These are phyloP conservation scores for Penicillium parvum DNA, from an alignment of 495 filamentous ascomycete species.

Conservation along the genomic window DNA sequence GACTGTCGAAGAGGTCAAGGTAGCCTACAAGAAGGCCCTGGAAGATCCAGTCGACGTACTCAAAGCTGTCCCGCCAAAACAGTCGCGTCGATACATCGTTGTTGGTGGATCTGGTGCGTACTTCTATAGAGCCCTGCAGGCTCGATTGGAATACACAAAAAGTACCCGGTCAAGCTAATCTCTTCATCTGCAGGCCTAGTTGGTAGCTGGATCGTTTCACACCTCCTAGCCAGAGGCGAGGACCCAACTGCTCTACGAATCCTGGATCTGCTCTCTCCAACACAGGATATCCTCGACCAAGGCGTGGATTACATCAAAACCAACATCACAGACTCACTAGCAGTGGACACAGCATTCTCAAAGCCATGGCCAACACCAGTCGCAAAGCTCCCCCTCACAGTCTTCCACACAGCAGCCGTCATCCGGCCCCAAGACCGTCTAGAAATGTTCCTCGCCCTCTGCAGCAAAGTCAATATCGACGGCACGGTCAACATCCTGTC, in stretches of 20 bases:
- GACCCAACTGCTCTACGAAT: constrained; percentile 50
- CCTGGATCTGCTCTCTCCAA: constrained; percentile 46
- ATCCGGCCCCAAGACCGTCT: constrained; percentile 49
- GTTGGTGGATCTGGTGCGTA: constrained; percentile 55
- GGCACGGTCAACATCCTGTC: constrained; percentile 49
- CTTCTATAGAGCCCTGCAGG: not conserved
- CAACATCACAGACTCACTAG: constrained; percentile 47
- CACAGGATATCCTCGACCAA: constrained; percentile 33
- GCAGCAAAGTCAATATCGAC: constrained; percentile 50
- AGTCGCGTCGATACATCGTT: constrained; percentile 52
- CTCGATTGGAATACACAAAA: not conserved
- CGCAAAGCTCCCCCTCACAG: constrained; percentile 46
- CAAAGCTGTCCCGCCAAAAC: constrained; percentile 48
- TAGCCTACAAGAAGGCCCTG: constrained; percentile 43
- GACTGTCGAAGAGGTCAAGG: constrained; percentile 45
- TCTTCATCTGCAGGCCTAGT: constrained; percentile 43
- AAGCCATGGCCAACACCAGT: constrained; percentile 46
- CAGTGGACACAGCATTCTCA: constrained; percentile 44
- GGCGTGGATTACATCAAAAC: constrained; percentile 46
- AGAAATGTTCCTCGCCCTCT: constrained; percentile 37
- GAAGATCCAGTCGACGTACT: constrained; percentile 44
- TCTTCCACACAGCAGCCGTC: constrained; percentile 55
- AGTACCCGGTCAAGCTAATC: too few relatives aligned
- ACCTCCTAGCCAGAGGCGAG: constrained; percentile 52
- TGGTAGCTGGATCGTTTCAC: constrained; percentile 51